Evolutionary conservation across 169 alveolate genomes (phyloP), one percentile per base, ranked within the genome.

Genomic region (Plasmodium fragile): DNA sequence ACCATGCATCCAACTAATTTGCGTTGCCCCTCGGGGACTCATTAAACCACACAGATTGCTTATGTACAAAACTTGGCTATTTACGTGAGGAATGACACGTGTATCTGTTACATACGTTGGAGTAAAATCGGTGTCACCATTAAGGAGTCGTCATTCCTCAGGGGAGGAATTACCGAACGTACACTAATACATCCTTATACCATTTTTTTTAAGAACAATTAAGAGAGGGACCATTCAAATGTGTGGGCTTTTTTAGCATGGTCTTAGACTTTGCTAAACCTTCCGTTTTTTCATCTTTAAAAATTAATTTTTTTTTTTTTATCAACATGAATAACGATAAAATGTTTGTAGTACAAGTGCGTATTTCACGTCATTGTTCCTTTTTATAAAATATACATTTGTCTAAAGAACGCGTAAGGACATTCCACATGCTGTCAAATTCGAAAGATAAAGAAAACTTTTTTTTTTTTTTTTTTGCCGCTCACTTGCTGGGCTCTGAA

Each of bases 351-450:
- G 11, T 22, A 28, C 75, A 18, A 22, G 36, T 18, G 16, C 75
- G n/a, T 25, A 4, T 5, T 65, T 65, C 30, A 65, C 36, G 13
- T 65, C 75, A 25, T 65, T 65, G 59, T 49, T 49, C 59, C 59
- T 49, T 65, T 65, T 8, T 65, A 65, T 65, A 65, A 65, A 65
- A 65, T 65, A n/a, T 65, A 65, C 75, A 18, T 65, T 65, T 65
- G 75, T 22, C 41, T 65, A 65, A n/a, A 65, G 41, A 65, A 65
- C 75, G 75, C 36, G n/a, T 65, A 65, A 65, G 75, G 25, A 28
- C 2, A 65, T 65, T 2, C 39, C 30, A 65, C 0, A 36, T 65
- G 13, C 30, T 65, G 18, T 65, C 5, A 65, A 65, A 65, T 65
- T 65, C 75, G n/a, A 65, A 25, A 65, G n/a, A 65, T 65, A 65